Evolutionary conservation across 169 alveolate genomes (phyloP), one percentile per base, ranked within the genome.

Genomic region (Eimeria tenella): DNA sequence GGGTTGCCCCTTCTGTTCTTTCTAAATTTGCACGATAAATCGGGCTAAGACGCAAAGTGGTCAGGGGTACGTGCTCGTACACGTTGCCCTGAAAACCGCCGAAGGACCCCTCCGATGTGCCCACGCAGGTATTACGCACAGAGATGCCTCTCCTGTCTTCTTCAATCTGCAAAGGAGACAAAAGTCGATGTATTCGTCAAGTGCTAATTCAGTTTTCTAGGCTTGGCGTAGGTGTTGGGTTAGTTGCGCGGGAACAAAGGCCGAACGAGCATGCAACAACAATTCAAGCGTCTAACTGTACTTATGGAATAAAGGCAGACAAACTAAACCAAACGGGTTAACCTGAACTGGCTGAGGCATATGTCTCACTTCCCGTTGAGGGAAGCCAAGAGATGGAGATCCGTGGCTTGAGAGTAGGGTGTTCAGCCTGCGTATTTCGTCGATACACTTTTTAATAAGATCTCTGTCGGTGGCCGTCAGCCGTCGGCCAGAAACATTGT

Each of bases 31-130:
- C 63, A 15, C 88, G 88, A 11, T 10, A 79, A 53, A 79, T 79
- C 13, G 88, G 88, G 21, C 88, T 79, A 9, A 79, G 88, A 52
- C 58, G 88, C 19, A 79, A 55, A 53, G 88, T 79, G 5, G 63
- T 79, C 23, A 79, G 21, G 17, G 88, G 71, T 42, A 79, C 88
- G 70, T 79, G 88, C 21, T 79, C 88, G 70, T 55, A 79, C 55
- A 55, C 88, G 52, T 9, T 79, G 55, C 88, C 88, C n/a, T 79
- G 88, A 8, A 21, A 62, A n/a, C 88, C 70, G 9, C 88, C 88
- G 42, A 17, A 23, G 23, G 56, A 19, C 10, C 88, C 70, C 55
- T 79, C 88, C 10, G 88, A 53, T 3, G 88, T 79, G 5, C 88
- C 88, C 19, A 79, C 88, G 53, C 88, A 79, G 3, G 71, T 10